These are phyloP conservation scores for Tolypocladium amazonense DNA, from an alignment of 2,329 filamentous ascomycete genomes.

Conservation along the genomic window DNA sequence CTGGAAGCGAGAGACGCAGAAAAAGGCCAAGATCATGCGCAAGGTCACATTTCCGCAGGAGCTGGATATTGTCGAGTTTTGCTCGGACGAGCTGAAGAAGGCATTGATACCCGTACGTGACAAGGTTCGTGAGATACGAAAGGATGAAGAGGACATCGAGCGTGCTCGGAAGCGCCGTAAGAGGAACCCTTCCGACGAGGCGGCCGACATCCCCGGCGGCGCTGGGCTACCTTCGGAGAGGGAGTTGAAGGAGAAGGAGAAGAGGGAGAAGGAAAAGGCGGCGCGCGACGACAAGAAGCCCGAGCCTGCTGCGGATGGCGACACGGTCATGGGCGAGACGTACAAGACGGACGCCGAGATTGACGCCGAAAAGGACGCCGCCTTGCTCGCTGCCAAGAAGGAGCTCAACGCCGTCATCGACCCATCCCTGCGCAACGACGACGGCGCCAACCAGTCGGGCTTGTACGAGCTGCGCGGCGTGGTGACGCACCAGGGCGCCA, in stretches of 20 bases:
- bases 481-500: constrained; percentile 92
- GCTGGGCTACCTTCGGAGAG: constrained; percentile 40
- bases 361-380: constrained; percentile 70
- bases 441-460: constrained; percentile 83
- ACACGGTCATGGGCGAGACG: constrained; percentile 63
- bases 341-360: constrained; percentile 94
- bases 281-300: constrained; percentile 23
- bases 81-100: constrained; percentile 77
- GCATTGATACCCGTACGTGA: constrained; percentile 86
- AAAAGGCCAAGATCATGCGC: constrained; percentile 99
- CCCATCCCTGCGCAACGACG: constrained; percentile 62
- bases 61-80: constrained; percentile 88
- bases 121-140: constrained; percentile 88
- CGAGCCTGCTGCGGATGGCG: constrained; percentile 40
- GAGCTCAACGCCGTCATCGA: constrained; percentile 73
- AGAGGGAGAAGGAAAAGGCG: constrained; percentile 35
- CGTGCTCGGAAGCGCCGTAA: constrained; percentile 88
- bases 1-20: constrained; percentile 90
- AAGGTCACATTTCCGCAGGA: constrained; percentile 96
- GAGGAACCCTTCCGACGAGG: constrained; percentile 40
- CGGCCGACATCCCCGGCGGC: constrained; percentile 32
- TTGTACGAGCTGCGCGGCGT: constrained; percentile 91
- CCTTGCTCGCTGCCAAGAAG: constrained; percentile 73
- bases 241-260: constrained; percentile 39
- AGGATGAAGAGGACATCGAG: constrained; percentile 90